Base-by-base conservation (phyloP, 352 stramenopile genomes). In the Globisporangium paddicum region DNA sequence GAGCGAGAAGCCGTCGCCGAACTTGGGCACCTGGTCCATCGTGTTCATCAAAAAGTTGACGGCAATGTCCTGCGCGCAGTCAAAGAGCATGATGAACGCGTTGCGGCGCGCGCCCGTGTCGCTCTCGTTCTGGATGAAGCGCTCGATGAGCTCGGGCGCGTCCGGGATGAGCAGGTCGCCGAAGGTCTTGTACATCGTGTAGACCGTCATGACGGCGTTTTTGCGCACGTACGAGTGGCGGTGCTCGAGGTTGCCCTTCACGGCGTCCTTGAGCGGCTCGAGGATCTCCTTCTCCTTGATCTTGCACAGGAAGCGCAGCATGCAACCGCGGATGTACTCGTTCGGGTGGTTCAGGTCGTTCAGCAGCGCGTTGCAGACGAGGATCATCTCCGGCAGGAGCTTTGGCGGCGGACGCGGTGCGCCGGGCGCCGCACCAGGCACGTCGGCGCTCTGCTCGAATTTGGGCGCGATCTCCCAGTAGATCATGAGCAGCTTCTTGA, bases 281-380 rank as follows among this genome's bases (percentile, higher is more conserved):
- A 94, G 65, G 55, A 94, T 98, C 66, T 99, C 97, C 58, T 94
- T 89, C 66, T 99, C 97, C 61, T 98, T 98, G 64, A 99, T 93
- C 76, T 99, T 99, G 76, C 97, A 99, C 30, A 99, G 77, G 66
- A 99, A 99, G 23, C 97, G 87, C 50, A 99, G 82, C 89, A 99
- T 99, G 61, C 86, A 98, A 60, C 97, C 98, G 47, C 97, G 96
- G 47, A 99, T 98, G 75, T 97, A 99, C 82, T 99, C 97, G 73
- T 99, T 99, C 45, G 98, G 96, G 77, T 99, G 97, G 69, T 99
- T 99, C 42, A 99, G 72, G 77, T 99, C 97, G 71, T 99, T 99
- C 64, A 99, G 89, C 42, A 99, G 80, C 10, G 97, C 97, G 66
- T 99, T 99, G 73, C 97, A 99, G 10, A 99, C 89, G 21, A 99